Conservation (phyloP, 345 rosid species). For the Zanthoxylum bungeanum region DNA sequence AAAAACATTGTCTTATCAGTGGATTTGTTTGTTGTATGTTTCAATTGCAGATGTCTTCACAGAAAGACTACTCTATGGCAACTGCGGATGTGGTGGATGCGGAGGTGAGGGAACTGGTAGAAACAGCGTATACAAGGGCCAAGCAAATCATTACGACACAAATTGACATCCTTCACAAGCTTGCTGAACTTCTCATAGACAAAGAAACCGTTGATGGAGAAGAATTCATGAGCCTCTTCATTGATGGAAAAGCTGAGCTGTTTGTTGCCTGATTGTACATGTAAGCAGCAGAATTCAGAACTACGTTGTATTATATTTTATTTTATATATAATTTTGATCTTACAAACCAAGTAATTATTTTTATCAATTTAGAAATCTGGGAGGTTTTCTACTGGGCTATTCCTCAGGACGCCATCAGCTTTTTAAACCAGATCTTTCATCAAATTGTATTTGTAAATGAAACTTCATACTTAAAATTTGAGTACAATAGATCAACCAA, state of each 20-base stretch:
- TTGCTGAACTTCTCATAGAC: no score
- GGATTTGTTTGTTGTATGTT: background rate
- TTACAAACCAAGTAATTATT: no score
- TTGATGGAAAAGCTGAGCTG: slow-evolving; percentile 95
- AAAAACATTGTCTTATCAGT: background rate
- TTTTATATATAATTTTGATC: no score
- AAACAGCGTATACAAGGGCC: slow-evolving; percentile 66
- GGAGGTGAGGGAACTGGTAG: slow-evolving; percentile 92
- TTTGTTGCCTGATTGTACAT: slow-evolving; percentile 48
- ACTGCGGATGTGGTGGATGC: slow-evolving; percentile 92
- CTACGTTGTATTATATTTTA: slow-evolving; percentile 25
- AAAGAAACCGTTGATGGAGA: slow-evolving; percentile 99
- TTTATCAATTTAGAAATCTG: no score
- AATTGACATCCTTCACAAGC: slow-evolving; percentile 79
- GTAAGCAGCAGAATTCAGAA: background rate
- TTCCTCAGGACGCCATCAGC: no score
- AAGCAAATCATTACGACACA: no score
- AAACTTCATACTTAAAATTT: no score
- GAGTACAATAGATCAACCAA: no score
- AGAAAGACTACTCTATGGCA: slow-evolving; percentile 98
- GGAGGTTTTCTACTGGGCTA: no score
- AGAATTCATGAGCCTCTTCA: slow-evolving; percentile 98
- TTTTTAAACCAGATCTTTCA: no score
- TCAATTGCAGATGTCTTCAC: slow-evolving; percentile 72
- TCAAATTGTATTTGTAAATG: no score